Percentiles rank a stretch among this genome's conserved stretches.
These are phyloP conservation scores for Cardamine resedifolia DNA, from an alignment of 345 rosid genomes.

Conservation along the genomic window DNA sequence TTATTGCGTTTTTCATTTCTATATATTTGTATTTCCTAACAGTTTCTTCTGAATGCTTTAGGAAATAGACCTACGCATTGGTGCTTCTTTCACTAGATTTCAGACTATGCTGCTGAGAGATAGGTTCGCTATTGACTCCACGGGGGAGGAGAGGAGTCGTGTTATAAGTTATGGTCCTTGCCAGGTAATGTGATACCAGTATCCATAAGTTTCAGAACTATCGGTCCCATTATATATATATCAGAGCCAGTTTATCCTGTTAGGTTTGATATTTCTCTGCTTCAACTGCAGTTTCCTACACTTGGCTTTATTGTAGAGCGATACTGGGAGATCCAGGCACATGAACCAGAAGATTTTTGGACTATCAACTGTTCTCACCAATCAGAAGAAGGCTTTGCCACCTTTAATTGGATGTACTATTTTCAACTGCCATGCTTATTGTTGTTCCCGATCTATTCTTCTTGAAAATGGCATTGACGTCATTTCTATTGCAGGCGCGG, in stretches of 20 bases:
- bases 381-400: conserved; percentile 73
- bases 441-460: conserved; percentile 10
- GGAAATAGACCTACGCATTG: conserved; percentile 98
- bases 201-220: background rate
- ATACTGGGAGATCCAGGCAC: conserved; percentile 94
- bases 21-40: background rate
- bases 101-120: conserved; percentile 91
- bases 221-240: conserved; percentile 16
- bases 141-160: conserved; percentile 76
- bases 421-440: conserved; percentile 11
- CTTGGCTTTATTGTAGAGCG: conserved; percentile 96
- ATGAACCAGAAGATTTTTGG: conserved; percentile 98
- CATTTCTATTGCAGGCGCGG: conserved; percentile 72
- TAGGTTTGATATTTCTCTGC: conserved; percentile 28
- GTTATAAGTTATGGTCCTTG: conserved; percentile 98
- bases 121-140: conserved; percentile 66
- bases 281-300: conserved; percentile 74
- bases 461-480: conserved; percentile 9
- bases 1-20: conserved; percentile 3
- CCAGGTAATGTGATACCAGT: conserved; percentile 57
- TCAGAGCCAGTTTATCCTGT: conserved; percentile 10
- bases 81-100: conserved; percentile 97
- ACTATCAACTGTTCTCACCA: conserved; percentile 79
- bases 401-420: conserved; percentile 85
- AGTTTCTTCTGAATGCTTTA: conserved; percentile 25